Base-by-base conservation (phyloP, 208 protist genomes). In the Crithidia acanthocephali region DNA sequence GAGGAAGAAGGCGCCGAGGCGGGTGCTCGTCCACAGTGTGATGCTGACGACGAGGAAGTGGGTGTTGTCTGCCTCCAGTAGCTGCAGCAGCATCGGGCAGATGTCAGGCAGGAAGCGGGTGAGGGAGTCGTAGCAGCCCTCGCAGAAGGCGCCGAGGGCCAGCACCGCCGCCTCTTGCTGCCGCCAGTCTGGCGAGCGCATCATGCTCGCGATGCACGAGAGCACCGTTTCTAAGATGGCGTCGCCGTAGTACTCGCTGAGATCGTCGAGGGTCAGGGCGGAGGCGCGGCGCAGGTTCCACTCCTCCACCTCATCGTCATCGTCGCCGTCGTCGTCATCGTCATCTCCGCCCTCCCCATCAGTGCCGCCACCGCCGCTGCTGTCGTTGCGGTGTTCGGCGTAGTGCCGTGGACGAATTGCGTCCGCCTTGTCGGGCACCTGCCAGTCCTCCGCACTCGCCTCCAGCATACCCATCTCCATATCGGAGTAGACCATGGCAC, bases 261-360 rank as follows among this genome's bases (percentile, higher is more conserved):
- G 79, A 25, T 88, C 79, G 63, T 98, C 97, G 37, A 98, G 79
- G 25, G 87, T 88, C 18, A 85, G 56, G 8, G 95, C 95, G 10
- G 88, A 88, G 28, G 92, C 96, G 68, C 94, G 95, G 56, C 97
- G 91, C 53, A 98, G 79, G 59, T 89, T 98, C 93, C 93, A 98
- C 76, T 97, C 85, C 67, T 90, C 81, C 44, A 95, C 90, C 68
- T 97, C 95, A 16, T 84, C 90, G 33, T 87, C 88, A 57, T 93
- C 95, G 58, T 94, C 88, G 50, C 89, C 91, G 40, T 94, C 87
- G 23, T 89, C 90, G 16, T 87, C 86, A 8, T 88, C 89, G 11
- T 92, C 83, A 23, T 82, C 83, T 23, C 77, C 74, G 35, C 69
- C 59, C 47, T 72, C 65, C 15, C 58, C 86, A 30, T 88, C 79